A percentile compares a stretch with the other conserved stretches of the same genome.
These are phyloP conservation scores for Diversispora epigaea DNA, from an alignment of 192 early-diverging fungal species.

Conservation along the genomic window DNA sequence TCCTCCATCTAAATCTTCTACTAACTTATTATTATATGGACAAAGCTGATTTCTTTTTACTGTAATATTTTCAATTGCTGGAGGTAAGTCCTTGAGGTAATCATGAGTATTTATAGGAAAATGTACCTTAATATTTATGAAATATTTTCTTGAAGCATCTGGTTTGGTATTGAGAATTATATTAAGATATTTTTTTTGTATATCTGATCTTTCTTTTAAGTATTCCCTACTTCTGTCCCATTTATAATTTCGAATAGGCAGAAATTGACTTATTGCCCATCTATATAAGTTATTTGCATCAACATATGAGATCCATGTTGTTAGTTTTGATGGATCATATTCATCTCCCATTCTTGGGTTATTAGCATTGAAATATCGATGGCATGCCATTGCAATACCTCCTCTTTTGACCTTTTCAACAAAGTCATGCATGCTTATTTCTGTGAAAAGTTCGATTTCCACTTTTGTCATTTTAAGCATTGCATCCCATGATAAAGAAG, in stretches of 20 bases:
- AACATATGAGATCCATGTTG: not conserved
- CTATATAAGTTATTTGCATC: conserved; percentile 4
- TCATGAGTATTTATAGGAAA: not conserved
- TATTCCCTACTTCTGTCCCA: not conserved
- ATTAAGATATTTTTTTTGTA: not conserved
- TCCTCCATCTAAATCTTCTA: too few species aligned
- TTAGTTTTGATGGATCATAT: not conserved
- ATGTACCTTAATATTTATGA: not conserved
- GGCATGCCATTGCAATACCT: conserved; percentile 5
- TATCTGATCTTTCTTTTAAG: not conserved
- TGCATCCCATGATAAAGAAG: too few species aligned
- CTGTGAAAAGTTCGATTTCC: too few species aligned
- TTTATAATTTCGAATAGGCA: not conserved
- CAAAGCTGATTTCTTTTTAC: too few species aligned
- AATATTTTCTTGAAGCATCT: not conserved
- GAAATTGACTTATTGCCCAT: not conserved
- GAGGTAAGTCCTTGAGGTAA: not conserved
- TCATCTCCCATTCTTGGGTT: not conserved
- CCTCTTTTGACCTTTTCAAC: too few species aligned
- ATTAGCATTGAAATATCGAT: not conserved
- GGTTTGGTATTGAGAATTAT: not conserved
- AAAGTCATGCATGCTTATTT: too few species aligned
- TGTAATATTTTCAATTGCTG: too few species aligned
- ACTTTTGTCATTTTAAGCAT: too few species aligned
- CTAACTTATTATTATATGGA: too few species aligned